phyloP scores from a whole-genome alignment of 441 rosid genomes.

The Raphanus hybrid region DNA sequence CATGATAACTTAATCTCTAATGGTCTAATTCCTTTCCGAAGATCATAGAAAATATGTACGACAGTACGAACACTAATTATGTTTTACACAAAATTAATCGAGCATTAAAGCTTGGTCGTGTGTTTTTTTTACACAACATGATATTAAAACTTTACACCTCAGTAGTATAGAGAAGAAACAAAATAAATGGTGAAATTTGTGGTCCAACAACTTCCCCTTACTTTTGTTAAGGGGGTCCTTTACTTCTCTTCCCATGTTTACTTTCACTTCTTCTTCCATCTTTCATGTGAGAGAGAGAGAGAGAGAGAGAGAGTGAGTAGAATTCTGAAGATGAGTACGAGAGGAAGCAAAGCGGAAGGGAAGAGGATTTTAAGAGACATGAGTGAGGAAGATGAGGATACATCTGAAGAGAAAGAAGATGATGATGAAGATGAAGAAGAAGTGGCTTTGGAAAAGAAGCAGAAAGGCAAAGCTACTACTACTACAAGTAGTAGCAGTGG shows the following conservation, averaged over 20 bases:
- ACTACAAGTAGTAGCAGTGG: constrained; percentile 43
- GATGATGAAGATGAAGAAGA: not conserved
- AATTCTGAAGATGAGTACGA: not conserved
- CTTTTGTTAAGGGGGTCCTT: not conserved
- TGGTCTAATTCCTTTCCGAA: too few species aligned
- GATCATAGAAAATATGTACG: too few species aligned
- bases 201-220: not conserved
- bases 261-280: not conserved
- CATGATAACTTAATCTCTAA: too few species aligned
- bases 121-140: too few species aligned
- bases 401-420: not conserved
- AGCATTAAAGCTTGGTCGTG: too few species aligned
- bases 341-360: not conserved
- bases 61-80: too few species aligned
- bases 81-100: too few species aligned
- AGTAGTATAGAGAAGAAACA: too few species aligned
- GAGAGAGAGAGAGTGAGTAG: not conserved
- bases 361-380: not conserved
- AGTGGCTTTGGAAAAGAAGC: not conserved
- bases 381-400: not conserved
- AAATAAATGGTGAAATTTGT: not conserved
- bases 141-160: too few species aligned
- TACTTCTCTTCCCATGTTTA: not conserved
- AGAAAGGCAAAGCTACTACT: not conserved
- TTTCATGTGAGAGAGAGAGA: not conserved